Evolutionary conservation across 805 yeast genomes (phyloP).

Genomic region (Nakazawaea laoshanensis): DNA sequence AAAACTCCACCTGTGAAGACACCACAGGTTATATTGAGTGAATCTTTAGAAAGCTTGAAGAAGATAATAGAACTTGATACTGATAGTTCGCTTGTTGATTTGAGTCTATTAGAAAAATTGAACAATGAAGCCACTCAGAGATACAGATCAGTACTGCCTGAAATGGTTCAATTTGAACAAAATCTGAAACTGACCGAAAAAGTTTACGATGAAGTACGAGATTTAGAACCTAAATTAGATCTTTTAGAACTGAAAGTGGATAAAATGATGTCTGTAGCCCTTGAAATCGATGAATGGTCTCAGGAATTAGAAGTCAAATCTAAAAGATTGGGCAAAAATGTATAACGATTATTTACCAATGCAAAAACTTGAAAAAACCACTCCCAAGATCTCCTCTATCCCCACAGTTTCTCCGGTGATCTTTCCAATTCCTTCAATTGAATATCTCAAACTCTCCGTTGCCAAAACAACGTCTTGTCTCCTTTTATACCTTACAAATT

Average conservation of each 20-base stretch:
- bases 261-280: conserved; percentile 35
- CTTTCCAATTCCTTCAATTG: conserved; percentile 84
- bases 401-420: conserved; percentile 88
- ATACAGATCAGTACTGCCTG: conserved; percentile 37
- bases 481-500: conserved; percentile 41
- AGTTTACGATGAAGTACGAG: conserved; percentile 19
- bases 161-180: conserved; percentile 18
- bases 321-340: conserved; percentile 13
- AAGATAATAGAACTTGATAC: conserved; percentile 25
- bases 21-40: conserved; percentile 16
- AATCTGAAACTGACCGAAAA: conserved; percentile 11
- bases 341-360: conserved; percentile 66
- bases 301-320: conserved; percentile 42
- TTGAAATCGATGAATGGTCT: conserved; percentile 58
- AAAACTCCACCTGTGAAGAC: too few species aligned
- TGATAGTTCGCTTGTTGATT: conserved; percentile 26
- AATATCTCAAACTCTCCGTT: conserved; percentile 60
- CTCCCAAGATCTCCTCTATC: conserved; percentile 84
- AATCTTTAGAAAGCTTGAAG: conserved; percentile 22
- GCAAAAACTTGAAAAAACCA: conserved; percentile 86
- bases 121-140: conserved; percentile 52
- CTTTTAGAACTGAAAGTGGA: conserved; percentile 26
- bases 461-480: conserved; percentile 73
- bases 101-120: conserved; percentile 42
- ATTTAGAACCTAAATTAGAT: conserved; percentile 18